Base-by-base conservation (phyloP, 768 basidiomycete species). In the Asterophora lycoperdoides region DNA sequence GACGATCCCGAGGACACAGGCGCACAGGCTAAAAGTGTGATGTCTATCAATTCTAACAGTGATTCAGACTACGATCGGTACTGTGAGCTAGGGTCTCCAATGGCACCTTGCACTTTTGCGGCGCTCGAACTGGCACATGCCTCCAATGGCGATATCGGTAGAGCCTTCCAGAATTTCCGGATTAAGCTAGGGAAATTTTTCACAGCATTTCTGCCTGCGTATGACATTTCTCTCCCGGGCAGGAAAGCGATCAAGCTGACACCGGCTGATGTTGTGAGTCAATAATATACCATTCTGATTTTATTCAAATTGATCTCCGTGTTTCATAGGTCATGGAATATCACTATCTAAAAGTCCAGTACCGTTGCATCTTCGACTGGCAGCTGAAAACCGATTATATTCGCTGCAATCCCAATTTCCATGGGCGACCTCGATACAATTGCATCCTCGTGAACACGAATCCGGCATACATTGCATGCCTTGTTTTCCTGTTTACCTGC, bases 331-430 rank as follows among this genome's bases (percentile, higher is more conserved):
- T 68, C 5, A 53, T 43, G 2, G 58, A 62, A 28, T 52, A 63
- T 35, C 40, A 33, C 5, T 65, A 51, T 36, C 46, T 69, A 19
- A 60, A 54, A 40, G 46, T 67, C 14, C 51, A 59, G 20, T n/a
- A n/a, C n/a, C n/a, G n/a, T n/a, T n/a, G n/a, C n/a, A n/a, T n/a
- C n/a, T n/a, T n/a, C n/a, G n/a, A n/a, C n/a, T n/a, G n/a, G n/a
- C n/a, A n/a, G n/a, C n/a, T n/a, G n/a, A n/a, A n/a, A n/a, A n/a
- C n/a, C n/a, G n/a, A n/a, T n/a, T n/a, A n/a, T n/a, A n/a, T n/a
- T n/a, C n/a, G n/a, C n/a, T n/a, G n/a, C n/a, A 69, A 65, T 52
- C 57, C 68, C 23, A 41, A 7, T 18, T 54, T 72, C 48, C 55
- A 60, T 36, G 35, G 51, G 0, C 19, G 34, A 1, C 61, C 58